A percentile compares a stretch with the other conserved stretches of the same genome.
Evolutionary conservation across 116 monocot species (phyloP).

Genomic region (Zostera marina): DNA sequence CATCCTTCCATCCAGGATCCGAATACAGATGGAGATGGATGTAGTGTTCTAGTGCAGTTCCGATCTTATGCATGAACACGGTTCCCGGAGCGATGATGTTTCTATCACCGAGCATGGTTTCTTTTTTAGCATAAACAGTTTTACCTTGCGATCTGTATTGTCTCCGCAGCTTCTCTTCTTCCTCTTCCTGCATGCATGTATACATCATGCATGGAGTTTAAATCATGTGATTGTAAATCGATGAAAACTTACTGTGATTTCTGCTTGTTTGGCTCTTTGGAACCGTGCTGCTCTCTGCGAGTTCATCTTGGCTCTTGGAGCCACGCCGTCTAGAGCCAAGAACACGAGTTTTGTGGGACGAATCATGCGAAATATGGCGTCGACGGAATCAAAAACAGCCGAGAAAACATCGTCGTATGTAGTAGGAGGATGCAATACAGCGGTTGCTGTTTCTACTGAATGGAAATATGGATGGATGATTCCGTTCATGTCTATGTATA

Average conservation of each 20-base stretch:
- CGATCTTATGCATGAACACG: slow-evolving; percentile 32
- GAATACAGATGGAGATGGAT: slow-evolving; percentile 22
- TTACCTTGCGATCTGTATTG: slow-evolving; percentile 23
- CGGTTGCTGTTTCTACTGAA: slow-evolving; percentile 33
- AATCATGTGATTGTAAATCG: no score
- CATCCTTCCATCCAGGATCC: slow-evolving; percentile 26
- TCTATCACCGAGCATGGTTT: slow-evolving; percentile 20
- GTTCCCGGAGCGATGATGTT: slow-evolving; percentile 48
- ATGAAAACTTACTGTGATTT: slow-evolving; percentile 11
- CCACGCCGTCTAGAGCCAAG: slow-evolving; percentile 42
- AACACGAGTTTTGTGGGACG: slow-evolving; percentile 27
- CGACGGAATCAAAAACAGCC: slow-evolving; percentile 23
- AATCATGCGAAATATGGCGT: slow-evolving; percentile 20
- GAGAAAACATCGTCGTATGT: slow-evolving; percentile 26
- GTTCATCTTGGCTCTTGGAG: slow-evolving; percentile 45
- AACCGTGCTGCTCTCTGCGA: slow-evolving; percentile 32
- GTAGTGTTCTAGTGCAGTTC: slow-evolving; percentile 31
- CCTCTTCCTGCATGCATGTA: slow-evolving; percentile 36
- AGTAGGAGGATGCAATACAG: slow-evolving; percentile 8
- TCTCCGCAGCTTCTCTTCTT: slow-evolving; percentile 19
- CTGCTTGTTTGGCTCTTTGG: slow-evolving; percentile 26
- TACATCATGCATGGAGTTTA: no score
- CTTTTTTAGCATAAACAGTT: slow-evolving; percentile 16
- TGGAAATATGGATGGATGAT: slow-evolving; percentile 59
- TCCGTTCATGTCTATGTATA: slow-evolving; percentile 51